Percentiles rank a stretch among this genome's conserved stretches.
Evolutionary conservation across 163 green algal genomes (phyloP).

Genomic region (Chlamydomonas reinhardtii): DNA sequence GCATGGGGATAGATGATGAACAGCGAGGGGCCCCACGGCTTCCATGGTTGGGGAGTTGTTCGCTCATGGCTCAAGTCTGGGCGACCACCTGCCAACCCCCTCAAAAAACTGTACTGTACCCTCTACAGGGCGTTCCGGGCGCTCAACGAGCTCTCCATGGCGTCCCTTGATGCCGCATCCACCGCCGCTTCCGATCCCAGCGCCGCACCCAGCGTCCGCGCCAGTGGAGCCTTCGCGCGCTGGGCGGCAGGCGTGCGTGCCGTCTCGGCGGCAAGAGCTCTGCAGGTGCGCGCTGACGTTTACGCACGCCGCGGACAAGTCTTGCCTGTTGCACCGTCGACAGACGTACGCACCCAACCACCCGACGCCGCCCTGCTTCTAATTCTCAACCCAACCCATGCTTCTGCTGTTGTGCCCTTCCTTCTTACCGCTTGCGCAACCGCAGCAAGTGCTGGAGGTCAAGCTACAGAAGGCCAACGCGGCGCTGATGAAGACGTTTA

Average conservation of each 20-base stretch:
- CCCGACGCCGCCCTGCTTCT: too few relatives aligned
- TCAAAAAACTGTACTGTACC: background rate
- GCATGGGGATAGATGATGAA: too few relatives aligned
- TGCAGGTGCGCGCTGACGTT: conserved; percentile 31
- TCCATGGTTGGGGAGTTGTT: too few relatives aligned
- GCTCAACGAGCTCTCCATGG: conserved; percentile 17
- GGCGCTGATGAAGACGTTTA: conserved; percentile 51
- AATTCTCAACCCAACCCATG: too few relatives aligned
- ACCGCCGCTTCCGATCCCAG: background rate
- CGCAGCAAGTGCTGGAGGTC: conserved; percentile 36
- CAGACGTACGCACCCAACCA: too few relatives aligned
- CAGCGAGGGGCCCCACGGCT: too few relatives aligned
- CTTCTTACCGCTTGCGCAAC: background rate
- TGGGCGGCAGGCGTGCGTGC: conserved; percentile 50
- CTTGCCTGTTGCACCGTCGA: too few relatives aligned
- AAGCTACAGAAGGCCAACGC: conserved; percentile 53
- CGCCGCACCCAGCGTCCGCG: background rate
- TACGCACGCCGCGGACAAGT: background rate
- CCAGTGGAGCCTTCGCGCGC: conserved; percentile 8
- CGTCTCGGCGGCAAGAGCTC: conserved; percentile 39
- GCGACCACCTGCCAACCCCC: too few relatives aligned
- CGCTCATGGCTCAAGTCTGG: too few relatives aligned
- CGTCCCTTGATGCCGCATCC: conserved; percentile 31
- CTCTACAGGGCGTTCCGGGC: conserved; percentile 13
- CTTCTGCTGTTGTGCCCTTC: background rate